Evolutionary conservation across 306 rosid species (phyloP).

Genomic region (Trifolium pratense): DNA sequence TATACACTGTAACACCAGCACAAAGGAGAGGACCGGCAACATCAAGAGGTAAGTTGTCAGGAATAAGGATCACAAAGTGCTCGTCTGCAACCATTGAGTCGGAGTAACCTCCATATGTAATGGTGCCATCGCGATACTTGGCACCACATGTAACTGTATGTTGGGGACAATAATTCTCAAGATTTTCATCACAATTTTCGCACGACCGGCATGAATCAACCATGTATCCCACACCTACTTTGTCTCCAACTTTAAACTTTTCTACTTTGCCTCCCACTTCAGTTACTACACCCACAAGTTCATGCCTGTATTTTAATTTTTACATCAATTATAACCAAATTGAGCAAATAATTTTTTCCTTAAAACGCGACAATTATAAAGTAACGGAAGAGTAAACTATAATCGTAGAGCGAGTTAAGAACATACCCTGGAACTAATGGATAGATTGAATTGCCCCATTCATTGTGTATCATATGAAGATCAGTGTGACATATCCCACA

Average conservation of each 20-base stretch:
- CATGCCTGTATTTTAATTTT: conserved; percentile 43
- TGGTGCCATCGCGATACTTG: background rate
- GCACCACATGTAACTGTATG: background rate
- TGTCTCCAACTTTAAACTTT: conserved; percentile 51
- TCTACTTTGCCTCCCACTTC: conserved; percentile 20
- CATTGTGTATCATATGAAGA: conserved; percentile 47
- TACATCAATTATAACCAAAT: background rate
- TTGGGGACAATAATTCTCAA: conserved; percentile 50
- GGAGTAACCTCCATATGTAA: background rate
- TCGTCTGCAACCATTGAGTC: conserved; percentile 1
- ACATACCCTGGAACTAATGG: conserved; percentile 59
- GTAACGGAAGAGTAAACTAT: background rate
- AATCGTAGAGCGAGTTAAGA: background rate
- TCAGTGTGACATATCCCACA: conserved; percentile 65
- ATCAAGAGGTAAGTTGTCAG: conserved; percentile 16
- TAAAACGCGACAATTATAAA: background rate
- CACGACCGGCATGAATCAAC: conserved; percentile 52
- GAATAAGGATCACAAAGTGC: conserved; percentile 1
- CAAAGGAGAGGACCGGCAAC: conserved; percentile 54
- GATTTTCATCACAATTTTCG: conserved; percentile 38
- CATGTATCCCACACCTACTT: conserved; percentile 51
- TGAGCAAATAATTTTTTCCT: background rate
- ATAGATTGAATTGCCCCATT: conserved; percentile 44
- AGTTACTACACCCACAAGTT: conserved; percentile 53
- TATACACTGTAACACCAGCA: conserved; percentile 59